Conservation (phyloP, 768 basidiomycete species). For the Hydnomerulius pinastri region DNA sequence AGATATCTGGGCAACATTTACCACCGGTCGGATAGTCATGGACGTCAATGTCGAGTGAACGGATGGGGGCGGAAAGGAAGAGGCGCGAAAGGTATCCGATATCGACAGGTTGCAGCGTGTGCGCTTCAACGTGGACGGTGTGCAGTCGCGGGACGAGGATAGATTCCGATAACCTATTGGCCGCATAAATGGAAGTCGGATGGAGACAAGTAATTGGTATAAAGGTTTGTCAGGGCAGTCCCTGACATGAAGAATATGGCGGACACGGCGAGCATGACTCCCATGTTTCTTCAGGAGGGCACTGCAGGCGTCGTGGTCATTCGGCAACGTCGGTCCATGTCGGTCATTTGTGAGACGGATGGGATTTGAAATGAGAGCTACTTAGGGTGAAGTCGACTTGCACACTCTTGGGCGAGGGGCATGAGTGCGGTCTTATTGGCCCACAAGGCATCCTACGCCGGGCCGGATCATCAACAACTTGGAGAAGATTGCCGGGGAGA, state of each 20-base stretch:
- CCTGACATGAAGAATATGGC: constrained; percentile 1
- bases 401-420: too few relatives aligned
- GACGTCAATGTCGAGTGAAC: constrained; percentile 6
- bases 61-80: constrained; percentile 7
- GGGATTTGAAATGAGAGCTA: too few relatives aligned
- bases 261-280: constrained; percentile 18
- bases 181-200: constrained; percentile 14
- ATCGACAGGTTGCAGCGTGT: constrained; percentile 8
- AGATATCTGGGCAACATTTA: constrained; percentile 1
- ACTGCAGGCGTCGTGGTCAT: constrained; percentile 9
- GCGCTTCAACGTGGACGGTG: constrained; percentile 6
- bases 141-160: constrained; percentile 10
- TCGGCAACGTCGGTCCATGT: too few relatives aligned
- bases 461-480: too few relatives aligned
- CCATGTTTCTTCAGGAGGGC: constrained; percentile 15
- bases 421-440: too few relatives aligned
- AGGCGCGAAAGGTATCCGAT: constrained; percentile 7
- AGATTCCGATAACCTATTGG: background rate
- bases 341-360: too few relatives aligned
- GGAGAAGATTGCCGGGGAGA: too few relatives aligned
- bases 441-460: too few relatives aligned
- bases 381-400: too few relatives aligned
- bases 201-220: constrained; percentile 15
- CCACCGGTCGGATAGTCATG: constrained; percentile 4
- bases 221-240: constrained; percentile 11